phyloP scores from a whole-genome alignment of 495 filamentous ascomycete species.

The Penicillium angulare region DNA sequence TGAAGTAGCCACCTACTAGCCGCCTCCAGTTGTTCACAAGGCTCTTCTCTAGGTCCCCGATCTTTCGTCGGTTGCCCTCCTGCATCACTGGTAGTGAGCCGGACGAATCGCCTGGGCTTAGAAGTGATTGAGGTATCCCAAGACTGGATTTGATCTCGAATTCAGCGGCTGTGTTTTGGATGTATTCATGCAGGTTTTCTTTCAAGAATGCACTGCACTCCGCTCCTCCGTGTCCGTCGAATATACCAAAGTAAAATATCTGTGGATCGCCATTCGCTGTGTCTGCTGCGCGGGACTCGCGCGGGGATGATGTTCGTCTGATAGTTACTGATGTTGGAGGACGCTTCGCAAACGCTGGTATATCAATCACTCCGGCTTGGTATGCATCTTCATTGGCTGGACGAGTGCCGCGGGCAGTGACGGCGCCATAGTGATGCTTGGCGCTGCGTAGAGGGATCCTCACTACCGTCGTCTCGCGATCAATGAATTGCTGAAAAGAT shows the following conservation, averaged over 20 bases:
- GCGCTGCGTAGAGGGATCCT: slow-evolving; percentile 92
- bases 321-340: slow-evolving; percentile 67
- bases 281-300: slow-evolving; percentile 57
- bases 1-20: slow-evolving; percentile 91
- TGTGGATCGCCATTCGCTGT: slow-evolving; percentile 84
- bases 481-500: slow-evolving; percentile 53
- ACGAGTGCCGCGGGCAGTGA: slow-evolving; percentile 74
- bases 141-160: slow-evolving; percentile 77
- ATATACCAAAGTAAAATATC: slow-evolving; percentile 95
- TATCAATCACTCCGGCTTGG: slow-evolving; percentile 89
- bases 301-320: slow-evolving; percentile 20
- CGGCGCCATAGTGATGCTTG: slow-evolving; percentile 91
- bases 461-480: slow-evolving; percentile 88
- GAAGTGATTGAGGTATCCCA: slow-evolving; percentile 12
- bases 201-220: slow-evolving; percentile 87
- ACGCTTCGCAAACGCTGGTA: slow-evolving; percentile 88
- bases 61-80: slow-evolving; percentile 33
- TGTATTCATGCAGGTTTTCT: slow-evolving; percentile 80
- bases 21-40: slow-evolving; percentile 77
- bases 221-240: slow-evolving; percentile 91
- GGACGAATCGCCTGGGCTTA: slow-evolving; percentile 6
- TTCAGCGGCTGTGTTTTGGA: slow-evolving; percentile 71
- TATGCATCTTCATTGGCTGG: slow-evolving; percentile 91
- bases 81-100: slow-evolving; percentile 39
- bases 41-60: slow-evolving; percentile 56